Conservation (phyloP, 108 stramenopile genomes). For the Epithemia pelagica region DNA sequence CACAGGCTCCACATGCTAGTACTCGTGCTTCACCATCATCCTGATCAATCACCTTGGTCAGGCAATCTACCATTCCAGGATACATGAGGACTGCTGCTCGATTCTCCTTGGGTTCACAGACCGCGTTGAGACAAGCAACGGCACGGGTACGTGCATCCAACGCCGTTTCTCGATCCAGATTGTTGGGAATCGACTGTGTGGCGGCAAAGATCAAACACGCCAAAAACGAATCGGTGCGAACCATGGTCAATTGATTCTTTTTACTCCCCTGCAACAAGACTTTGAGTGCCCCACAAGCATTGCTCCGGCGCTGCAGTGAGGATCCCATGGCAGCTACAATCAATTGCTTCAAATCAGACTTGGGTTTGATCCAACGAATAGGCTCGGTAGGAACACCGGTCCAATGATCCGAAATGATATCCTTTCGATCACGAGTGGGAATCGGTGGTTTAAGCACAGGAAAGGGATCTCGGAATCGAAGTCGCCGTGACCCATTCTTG, state of each 20-base stretch:
- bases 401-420: constrained; percentile 39
- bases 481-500: constrained; percentile 10
- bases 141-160: constrained; percentile 57
- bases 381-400: background rate
- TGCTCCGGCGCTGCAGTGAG: constrained; percentile 51
- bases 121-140: constrained; percentile 41
- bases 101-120: constrained; percentile 62
- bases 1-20: constrained; percentile 50
- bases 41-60: constrained; percentile 50
- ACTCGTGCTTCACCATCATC: constrained; percentile 58
- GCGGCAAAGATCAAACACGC: constrained; percentile 50
- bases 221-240: constrained; percentile 62
- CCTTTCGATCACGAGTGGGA: constrained; percentile 24
- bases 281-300: constrained; percentile 79
- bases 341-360: constrained; percentile 46
- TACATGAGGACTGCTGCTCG: constrained; percentile 47
- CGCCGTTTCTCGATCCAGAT: constrained; percentile 39
- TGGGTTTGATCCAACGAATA: constrained; percentile 33
- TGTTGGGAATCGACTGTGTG: constrained; percentile 21
- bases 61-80: constrained; percentile 34
- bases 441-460: constrained; percentile 48
- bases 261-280: constrained; percentile 44
- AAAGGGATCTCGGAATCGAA: constrained; percentile 64
- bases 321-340: constrained; percentile 42
- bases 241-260: constrained; percentile 53